Conservation (phyloP, 23 red algal genomes). For the Gracilaria vermiculophylla region DNA sequence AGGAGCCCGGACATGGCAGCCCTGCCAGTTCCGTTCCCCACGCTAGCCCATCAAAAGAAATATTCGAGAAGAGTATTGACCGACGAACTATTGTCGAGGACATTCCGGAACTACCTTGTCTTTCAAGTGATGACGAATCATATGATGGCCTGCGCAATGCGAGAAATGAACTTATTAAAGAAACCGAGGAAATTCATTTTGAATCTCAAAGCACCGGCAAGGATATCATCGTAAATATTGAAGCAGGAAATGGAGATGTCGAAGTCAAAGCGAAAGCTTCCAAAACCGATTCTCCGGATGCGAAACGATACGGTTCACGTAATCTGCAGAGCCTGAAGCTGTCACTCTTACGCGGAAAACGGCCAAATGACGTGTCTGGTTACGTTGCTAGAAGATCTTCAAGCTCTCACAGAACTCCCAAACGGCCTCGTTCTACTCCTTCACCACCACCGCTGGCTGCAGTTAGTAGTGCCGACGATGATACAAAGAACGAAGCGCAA, state of each 20-base stretch:
- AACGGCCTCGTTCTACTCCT: neutral
- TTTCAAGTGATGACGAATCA: neutral
- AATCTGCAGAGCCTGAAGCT: neutral
- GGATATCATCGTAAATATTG: neutral
- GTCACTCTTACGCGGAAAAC: neutral
- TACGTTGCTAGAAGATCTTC: neutral
- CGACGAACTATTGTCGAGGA: neutral
- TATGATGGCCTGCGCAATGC: neutral
- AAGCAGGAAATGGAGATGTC: neutral
- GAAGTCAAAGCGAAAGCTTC: neutral
- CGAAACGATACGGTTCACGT: neutral
- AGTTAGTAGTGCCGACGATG: neutral
- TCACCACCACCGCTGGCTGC: neutral
- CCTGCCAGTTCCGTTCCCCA: neutral
- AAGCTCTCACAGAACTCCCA: neutral
- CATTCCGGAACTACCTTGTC: neutral
- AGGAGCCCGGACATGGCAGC: neutral
- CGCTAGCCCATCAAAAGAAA: neutral
- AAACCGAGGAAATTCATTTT: neutral
- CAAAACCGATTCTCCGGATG: neutral
- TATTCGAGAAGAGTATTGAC: neutral
- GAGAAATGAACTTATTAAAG: neutral
- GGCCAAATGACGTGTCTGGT: neutral
- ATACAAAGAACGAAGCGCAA: neutral
- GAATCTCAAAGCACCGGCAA: neutral